Evolutionary conservation across 257 asterid species (phyloP).

Genomic region (Petunia secreta): DNA sequence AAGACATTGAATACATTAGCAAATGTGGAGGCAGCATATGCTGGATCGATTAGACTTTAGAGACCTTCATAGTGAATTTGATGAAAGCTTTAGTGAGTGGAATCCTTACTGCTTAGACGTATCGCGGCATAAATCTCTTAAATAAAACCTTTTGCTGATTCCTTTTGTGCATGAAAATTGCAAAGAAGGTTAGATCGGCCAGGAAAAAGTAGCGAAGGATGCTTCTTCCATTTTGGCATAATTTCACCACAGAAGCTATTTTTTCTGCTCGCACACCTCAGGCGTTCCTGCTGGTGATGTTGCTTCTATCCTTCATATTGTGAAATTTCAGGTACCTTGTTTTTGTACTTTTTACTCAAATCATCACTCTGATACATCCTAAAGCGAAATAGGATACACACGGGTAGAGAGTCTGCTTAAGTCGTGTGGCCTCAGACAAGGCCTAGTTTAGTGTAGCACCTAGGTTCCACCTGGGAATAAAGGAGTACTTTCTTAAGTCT

Average conservation of each 20-base stretch:
- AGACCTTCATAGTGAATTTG: background rate
- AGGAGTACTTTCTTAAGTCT: too few species aligned
- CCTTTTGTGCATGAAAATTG: slow-evolving; percentile 72
- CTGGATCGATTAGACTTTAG: background rate
- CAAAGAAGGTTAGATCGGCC: slow-evolving; percentile 73
- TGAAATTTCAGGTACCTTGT: background rate
- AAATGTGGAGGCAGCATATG: background rate
- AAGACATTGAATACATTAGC: background rate
- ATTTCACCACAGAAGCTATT: background rate
- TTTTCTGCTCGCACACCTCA: background rate
- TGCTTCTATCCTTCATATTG: background rate
- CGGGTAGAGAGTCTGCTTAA: too few species aligned
- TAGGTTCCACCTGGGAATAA: too few species aligned
- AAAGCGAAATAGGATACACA: too few species aligned
- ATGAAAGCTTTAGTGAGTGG: background rate
- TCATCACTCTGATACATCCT: background rate
- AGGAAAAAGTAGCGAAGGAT: slow-evolving; percentile 88
- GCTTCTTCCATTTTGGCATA: slow-evolving; percentile 68
- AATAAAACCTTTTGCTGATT: background rate
- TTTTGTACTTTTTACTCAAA: background rate
- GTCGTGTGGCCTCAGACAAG: too few species aligned
- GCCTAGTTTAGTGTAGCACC: too few species aligned
- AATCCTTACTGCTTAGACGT: background rate
- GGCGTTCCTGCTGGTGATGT: background rate
- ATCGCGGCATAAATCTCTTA: background rate